Conservation (phyloP, 257 asterid genomes). For the Agastache rugosa region DNA sequence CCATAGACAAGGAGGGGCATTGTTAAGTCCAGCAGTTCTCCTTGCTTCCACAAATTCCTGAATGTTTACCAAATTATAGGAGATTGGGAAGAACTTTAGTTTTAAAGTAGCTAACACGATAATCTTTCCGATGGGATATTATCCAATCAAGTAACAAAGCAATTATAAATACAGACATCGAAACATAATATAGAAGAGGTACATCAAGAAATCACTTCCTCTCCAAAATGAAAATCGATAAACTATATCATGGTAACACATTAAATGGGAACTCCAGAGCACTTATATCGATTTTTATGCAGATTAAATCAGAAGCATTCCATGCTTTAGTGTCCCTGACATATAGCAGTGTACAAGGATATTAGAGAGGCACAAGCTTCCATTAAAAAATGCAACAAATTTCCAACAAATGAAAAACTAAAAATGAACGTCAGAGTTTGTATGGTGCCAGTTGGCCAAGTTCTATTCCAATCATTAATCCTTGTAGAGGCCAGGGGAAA, state of each 20-base stretch:
- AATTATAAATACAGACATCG: background rate
- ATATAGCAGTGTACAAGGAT: slow-evolving; percentile 8
- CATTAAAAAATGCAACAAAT: slow-evolving; percentile 11
- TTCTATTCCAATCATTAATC: slow-evolving; percentile 4
- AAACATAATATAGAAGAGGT: slow-evolving; percentile 13
- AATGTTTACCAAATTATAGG: slow-evolving; percentile 32
- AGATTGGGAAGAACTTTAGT: slow-evolving; percentile 3
- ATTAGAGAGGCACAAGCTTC: slow-evolving; percentile 24
- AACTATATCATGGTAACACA: background rate
- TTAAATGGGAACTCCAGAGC: slow-evolving; percentile 12
- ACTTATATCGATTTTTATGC: background rate
- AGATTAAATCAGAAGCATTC: slow-evolving; percentile 21
- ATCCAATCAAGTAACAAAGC: slow-evolving; percentile 5
- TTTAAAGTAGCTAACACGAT: slow-evolving; percentile 11
- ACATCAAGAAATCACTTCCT: background rate
- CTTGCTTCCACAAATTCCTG: slow-evolving; percentile 99
- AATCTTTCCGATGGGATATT: background rate
- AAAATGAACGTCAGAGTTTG: background rate
- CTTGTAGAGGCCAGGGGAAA: slow-evolving; percentile 13
- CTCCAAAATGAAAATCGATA: slow-evolving; percentile 16
- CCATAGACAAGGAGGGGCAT: slow-evolving; percentile 94
- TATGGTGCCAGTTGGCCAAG: background rate
- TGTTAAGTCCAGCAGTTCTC: slow-evolving; percentile 80
- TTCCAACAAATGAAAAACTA: slow-evolving; percentile 13
- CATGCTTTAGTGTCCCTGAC: background rate